These are phyloP conservation scores for Hygrocybe punicea DNA, from an alignment of 768 basidiomycete genomes.

Conservation along the genomic window DNA sequence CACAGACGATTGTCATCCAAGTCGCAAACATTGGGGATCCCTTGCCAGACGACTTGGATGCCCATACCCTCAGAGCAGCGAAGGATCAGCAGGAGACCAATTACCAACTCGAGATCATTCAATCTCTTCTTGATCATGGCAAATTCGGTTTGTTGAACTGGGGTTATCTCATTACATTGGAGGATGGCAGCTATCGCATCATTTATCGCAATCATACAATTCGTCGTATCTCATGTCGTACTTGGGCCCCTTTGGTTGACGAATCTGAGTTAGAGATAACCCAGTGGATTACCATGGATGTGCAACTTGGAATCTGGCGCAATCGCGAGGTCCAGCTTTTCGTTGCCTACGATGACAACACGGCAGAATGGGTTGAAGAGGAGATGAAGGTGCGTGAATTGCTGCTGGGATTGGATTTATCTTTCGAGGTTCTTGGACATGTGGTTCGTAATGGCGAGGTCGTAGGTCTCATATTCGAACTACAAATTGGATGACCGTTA, in stretches of 20 bases:
- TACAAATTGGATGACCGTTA: slow-evolving; percentile 12
- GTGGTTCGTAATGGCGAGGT: slow-evolving; percentile 17
- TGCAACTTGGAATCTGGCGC: slow-evolving; percentile 19
- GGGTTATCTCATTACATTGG: slow-evolving; percentile 29
- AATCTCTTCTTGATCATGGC: slow-evolving; percentile 28
- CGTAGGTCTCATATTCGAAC: slow-evolving; percentile 21
- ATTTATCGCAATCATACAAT: slow-evolving; percentile 26
- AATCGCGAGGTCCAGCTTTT: slow-evolving; percentile 18
- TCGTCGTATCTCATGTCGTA: slow-evolving; percentile 27
- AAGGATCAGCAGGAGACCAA: not conserved
- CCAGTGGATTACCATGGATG: slow-evolving; percentile 22
- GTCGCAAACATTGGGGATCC: not conserved
- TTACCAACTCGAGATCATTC: slow-evolving; percentile 1
- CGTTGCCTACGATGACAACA: slow-evolving; percentile 14
- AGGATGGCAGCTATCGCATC: slow-evolving; percentile 31
- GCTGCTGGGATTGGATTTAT: slow-evolving; percentile 11
- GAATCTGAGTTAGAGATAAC: slow-evolving; percentile 38
- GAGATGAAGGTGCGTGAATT: slow-evolving; percentile 5
- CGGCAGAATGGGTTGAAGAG: slow-evolving; percentile 1
- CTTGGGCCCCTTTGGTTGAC: slow-evolving; percentile 37
- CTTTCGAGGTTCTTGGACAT: slow-evolving; percentile 18
- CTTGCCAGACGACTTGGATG: not conserved
- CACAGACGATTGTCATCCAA: slow-evolving; percentile 9
- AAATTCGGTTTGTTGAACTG: slow-evolving; percentile 38
- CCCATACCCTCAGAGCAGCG: not conserved